Conservation (phyloP, 2,329 filamentous ascomycete genomes). For the Rutstroemia sp. region DNA sequence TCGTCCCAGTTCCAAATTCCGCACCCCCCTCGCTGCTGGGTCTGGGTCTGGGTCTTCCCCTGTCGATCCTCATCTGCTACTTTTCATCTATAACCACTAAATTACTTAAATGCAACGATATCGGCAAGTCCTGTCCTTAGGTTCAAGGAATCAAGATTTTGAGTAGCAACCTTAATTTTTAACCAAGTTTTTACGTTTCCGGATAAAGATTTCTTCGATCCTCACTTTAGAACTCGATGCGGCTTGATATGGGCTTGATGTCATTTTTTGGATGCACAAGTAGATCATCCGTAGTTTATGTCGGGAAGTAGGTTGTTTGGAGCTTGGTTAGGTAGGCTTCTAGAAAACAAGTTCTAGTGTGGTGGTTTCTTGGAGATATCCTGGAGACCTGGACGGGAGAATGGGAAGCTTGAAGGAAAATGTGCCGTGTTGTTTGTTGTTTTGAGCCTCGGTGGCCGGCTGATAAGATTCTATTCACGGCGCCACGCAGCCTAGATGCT, state of each 20-base stretch:
- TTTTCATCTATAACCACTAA: too few relatives aligned
- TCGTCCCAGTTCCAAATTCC: not conserved
- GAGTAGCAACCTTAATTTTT: not conserved
- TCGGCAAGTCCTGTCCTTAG: not conserved
- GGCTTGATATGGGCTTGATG: not conserved
- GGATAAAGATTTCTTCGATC: not conserved
- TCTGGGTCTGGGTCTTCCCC: not conserved
- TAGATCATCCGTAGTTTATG: not conserved
- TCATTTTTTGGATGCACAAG: not conserved
- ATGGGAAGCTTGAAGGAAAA: too few relatives aligned
- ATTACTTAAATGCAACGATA: not conserved
- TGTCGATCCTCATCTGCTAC: not conserved
- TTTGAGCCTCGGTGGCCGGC: too few relatives aligned
- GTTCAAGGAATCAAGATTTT: constrained; percentile 3
- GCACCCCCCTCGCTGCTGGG: not conserved
- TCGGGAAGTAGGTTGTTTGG: too few relatives aligned
- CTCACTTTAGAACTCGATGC: constrained; percentile 3
- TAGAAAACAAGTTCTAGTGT: not conserved
- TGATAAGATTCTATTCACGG: too few relatives aligned
- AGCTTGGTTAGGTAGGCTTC: not conserved
- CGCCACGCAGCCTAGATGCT: too few relatives aligned
- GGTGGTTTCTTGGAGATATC: too few relatives aligned
- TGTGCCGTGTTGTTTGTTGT: too few relatives aligned
- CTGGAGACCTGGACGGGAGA: too few relatives aligned
- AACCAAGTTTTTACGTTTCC: not conserved